These are phyloP conservation scores for Hyaloperonospora arabidopsidis DNA, from an alignment of 352 stramenopile species.

Conservation along the genomic window DNA sequence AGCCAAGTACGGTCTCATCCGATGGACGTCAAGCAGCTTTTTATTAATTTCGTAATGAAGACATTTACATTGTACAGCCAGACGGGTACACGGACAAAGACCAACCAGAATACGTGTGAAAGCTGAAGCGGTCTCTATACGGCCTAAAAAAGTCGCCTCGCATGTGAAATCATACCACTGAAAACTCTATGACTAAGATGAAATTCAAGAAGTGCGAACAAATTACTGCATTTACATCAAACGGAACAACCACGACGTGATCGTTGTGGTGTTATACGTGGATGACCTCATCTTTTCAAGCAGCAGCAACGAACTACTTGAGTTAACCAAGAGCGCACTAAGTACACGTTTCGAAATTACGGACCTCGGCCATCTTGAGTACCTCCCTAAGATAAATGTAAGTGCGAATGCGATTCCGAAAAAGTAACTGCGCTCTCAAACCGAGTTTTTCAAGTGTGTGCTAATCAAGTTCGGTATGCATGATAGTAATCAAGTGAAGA, in stretches of 20 bases:
- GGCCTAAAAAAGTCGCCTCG: not conserved
- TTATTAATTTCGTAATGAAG: not conserved
- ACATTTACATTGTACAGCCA: not conserved
- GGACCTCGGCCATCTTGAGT: not conserved
- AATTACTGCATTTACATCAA: too few relatives aligned
- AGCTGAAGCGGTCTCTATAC: not conserved
- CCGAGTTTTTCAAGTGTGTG: not conserved
- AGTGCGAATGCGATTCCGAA: not conserved
- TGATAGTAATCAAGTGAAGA: not conserved
- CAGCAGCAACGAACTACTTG: not conserved
- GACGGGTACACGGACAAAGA: not conserved
- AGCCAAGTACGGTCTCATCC: not conserved
- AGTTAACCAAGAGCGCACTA: not conserved
- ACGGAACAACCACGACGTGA: not conserved
- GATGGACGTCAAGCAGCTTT: not conserved
- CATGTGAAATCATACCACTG: too few relatives aligned
- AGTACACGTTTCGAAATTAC: not conserved
- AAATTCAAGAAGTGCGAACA: too few relatives aligned
- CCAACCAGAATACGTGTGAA: not conserved
- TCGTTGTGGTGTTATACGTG: not conserved
- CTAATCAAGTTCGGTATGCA: not conserved
- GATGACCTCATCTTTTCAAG: not conserved
- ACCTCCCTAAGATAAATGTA: not conserved
- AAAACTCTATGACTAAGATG: too few relatives aligned
- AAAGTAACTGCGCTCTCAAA: too few relatives aligned